Evolutionary conservation across 2,329 filamentous ascomycete species (phyloP).

Genomic region (Ascochyta koolunga): DNA sequence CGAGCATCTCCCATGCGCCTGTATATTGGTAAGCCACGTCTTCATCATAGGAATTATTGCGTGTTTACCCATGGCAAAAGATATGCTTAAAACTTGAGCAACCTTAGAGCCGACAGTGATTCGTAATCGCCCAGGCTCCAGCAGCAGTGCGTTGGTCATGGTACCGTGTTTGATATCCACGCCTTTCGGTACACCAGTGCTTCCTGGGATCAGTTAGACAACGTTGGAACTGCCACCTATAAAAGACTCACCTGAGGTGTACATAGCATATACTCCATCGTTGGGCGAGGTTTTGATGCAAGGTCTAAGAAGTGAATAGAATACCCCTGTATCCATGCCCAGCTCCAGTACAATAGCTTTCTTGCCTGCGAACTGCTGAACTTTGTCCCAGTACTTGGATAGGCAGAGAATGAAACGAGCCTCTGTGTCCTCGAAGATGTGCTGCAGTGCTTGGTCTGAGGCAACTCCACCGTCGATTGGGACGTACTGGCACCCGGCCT

Average conservation of each 20-base stretch:
- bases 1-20: conserved; percentile 67
- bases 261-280: conserved; percentile 52
- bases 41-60: background rate
- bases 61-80: conserved; percentile 65
- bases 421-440: conserved; percentile 57
- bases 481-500: conserved; percentile 65
- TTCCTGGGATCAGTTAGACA: conserved; percentile 37
- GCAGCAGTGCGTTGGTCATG: conserved; percentile 60
- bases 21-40: background rate
- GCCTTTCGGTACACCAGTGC: conserved; percentile 64
- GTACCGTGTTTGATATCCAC: conserved; percentile 64
- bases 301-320: conserved; percentile 29
- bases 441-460: conserved; percentile 48
- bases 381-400: conserved; percentile 39
- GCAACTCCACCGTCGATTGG: conserved; percentile 62
- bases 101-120: conserved; percentile 59
- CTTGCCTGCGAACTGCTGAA: conserved; percentile 23
- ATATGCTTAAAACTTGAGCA: conserved; percentile 63
- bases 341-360: conserved; percentile 30
- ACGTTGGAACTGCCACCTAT: too few relatives aligned
- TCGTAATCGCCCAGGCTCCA: conserved; percentile 58
- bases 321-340: conserved; percentile 29
- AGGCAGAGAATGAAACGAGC: conserved; percentile 58
- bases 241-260: conserved; percentile 54
- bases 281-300: conserved; percentile 21